phyloP scores from a whole-genome alignment of 306 rosid genomes.

The Mucuna pruriens region DNA sequence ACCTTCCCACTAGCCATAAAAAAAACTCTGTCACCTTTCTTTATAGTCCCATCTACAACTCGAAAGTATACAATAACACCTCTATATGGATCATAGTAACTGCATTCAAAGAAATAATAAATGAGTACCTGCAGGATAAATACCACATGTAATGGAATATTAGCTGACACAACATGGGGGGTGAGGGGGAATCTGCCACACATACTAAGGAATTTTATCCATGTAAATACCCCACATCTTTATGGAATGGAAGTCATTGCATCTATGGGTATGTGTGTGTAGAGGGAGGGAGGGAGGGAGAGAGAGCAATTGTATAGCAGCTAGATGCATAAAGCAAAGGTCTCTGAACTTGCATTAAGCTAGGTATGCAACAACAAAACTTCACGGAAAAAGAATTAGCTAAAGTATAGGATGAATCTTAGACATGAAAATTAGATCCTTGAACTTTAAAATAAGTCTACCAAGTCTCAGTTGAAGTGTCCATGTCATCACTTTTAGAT shows the following conservation, averaged over 20 bases:
- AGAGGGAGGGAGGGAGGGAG: not conserved
- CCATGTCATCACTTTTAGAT: slow-evolving; percentile 10
- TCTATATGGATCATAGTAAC: slow-evolving; percentile 92
- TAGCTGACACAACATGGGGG: slow-evolving; percentile 17
- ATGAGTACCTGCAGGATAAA: slow-evolving; percentile 36
- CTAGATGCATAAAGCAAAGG: not conserved
- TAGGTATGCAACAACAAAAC: slow-evolving; percentile 9
- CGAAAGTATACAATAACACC: slow-evolving; percentile 95
- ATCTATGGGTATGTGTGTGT: not conserved
- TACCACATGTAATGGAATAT: slow-evolving; percentile 13
- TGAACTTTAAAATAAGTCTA: slow-evolving; percentile 27
- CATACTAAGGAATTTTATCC: slow-evolving; percentile 28
- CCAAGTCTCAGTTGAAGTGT: slow-evolving; percentile 8
- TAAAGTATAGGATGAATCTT: slow-evolving; percentile 1
- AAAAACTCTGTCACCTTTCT: slow-evolving; percentile 88
- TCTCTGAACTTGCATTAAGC: slow-evolving; percentile 32
- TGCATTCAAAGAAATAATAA: slow-evolving; percentile 52
- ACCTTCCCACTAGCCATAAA: slow-evolving; percentile 97
- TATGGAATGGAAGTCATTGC: slow-evolving; percentile 6
- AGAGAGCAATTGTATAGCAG: slow-evolving; percentile 1
- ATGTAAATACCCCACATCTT: not conserved
- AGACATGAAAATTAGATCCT: slow-evolving; percentile 23
- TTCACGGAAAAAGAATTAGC: slow-evolving; percentile 10
- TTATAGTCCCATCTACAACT: slow-evolving; percentile 83
- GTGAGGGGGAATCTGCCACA: not conserved